A percentile compares a stretch with the other conserved stretches of the same genome.
Conservation (phyloP, 495 filamentous ascomycete genomes). For the Symbiotaphrina buchneri region DNA sequence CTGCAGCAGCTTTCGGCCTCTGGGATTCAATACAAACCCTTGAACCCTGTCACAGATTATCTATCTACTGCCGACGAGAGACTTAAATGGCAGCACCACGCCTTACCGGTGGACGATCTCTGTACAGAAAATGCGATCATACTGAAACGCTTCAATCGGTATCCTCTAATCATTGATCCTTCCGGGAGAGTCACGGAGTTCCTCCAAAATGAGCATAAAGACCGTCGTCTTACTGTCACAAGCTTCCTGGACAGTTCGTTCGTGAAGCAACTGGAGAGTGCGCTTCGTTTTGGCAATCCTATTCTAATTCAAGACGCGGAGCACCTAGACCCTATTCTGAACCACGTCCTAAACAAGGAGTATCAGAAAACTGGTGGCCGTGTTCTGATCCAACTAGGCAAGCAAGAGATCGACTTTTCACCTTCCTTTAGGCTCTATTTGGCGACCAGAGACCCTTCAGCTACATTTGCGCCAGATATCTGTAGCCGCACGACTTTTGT, state of each 20-base stretch:
- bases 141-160: slow-evolving; percentile 90
- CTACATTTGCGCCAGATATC: slow-evolving; percentile 89
- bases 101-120: slow-evolving; percentile 93
- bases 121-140: slow-evolving; percentile 98
- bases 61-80: slow-evolving; percentile 92
- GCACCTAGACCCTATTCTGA: slow-evolving; percentile 88
- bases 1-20: slow-evolving; percentile 74
- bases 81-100: slow-evolving; percentile 80
- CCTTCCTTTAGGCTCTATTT: slow-evolving; percentile 90
- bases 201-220: slow-evolving; percentile 78
- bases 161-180: slow-evolving; percentile 94
- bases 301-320: slow-evolving; percentile 98
- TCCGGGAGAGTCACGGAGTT: slow-evolving; percentile 89
- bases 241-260: slow-evolving; percentile 98
- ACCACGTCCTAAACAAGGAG: slow-evolving; percentile 97
- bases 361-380: slow-evolving; percentile 98
- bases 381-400: slow-evolving; percentile 93
- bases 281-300: slow-evolving; percentile 90
- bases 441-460: slow-evolving; percentile 88
- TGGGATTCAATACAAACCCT: slow-evolving; percentile 75
- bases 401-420: slow-evolving; percentile 98
- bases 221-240: slow-evolving; percentile 83
- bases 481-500: slow-evolving; percentile 97
- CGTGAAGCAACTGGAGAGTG: slow-evolving; percentile 90
- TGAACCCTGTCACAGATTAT: slow-evolving; percentile 90